Base-by-base conservation (phyloP, 1,284 basidiomycete species). In the Thelephora terrestris region DNA sequence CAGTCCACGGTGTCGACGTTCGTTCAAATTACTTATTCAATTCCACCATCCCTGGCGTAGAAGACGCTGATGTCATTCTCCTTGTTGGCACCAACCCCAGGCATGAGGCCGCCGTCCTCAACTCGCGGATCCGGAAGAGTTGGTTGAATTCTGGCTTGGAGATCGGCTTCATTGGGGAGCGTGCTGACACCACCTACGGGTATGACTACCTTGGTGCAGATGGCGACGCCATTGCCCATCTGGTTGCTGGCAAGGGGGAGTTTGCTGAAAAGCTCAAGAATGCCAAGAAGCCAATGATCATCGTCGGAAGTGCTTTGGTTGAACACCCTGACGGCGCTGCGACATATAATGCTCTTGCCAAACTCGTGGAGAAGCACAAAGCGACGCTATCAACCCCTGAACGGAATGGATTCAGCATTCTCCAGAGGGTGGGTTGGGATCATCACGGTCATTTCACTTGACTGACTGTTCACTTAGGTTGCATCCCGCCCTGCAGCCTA, bases 11-110 rank as follows among this genome's bases (percentile, higher is more conserved):
- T 42, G 78, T 95, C 50, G 95, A 99, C 62, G 74, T 97, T 53
- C 89, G 96, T 53, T 89, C 91, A 36, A 98, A 96, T 73, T 99
- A 98, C 71, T 81, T 94, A 40, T 96, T 99, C 77, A 98, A 98
- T 71, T 76, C 85, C n/a, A 91, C 86, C 35, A 93, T 99, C 54
- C 82, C 91, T 37, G 89, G 90, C 42, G 77, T 95, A 40, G 95
- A 96, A 62, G 77, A 87, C 52, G 94, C 95, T 25, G 96, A 99
- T 62, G 90, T 74, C 32, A 89, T 99, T 55, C 79, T 99, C 17
- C 81, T 99, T 34, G 82, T 99, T 58, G 95, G 95, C 55, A 97
- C 93, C 48, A 98, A 99, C 71, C 95, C 95, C 12, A 80, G 96
- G 43, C 94, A 98, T 65, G 96, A 99, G 70, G 96, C 93, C 7